Evolutionary conservation across 768 basidiomycete genomes (phyloP).

Genomic region (Auricularia auricula-judae): DNA sequence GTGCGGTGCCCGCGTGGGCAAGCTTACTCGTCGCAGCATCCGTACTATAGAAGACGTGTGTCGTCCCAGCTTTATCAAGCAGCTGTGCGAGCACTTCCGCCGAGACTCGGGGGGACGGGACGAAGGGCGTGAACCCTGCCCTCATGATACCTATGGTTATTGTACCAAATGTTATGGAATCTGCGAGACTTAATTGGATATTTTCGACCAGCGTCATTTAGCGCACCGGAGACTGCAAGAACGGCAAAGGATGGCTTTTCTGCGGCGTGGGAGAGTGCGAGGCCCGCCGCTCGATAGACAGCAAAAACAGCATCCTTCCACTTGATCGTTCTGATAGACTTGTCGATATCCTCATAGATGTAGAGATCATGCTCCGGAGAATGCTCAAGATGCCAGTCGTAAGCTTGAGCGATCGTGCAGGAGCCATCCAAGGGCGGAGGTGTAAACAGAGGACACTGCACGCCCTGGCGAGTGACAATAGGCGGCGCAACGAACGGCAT

Average conservation of each 20-base stretch:
- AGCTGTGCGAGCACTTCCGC: conserved; percentile 36
- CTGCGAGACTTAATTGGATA: conserved; percentile 9
- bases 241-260: conserved; percentile 4
- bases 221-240: conserved; percentile 2
- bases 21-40: background rate
- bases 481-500: background rate
- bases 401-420: conserved; percentile 23
- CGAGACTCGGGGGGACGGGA: conserved; percentile 33
- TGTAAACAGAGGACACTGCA: conserved; percentile 21
- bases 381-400: conserved; percentile 19
- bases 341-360: background rate
- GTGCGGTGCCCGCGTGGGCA: background rate
- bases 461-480: conserved; percentile 11
- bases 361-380: conserved; percentile 22
- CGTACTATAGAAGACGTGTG: conserved; percentile 17
- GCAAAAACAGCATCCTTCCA: background rate
- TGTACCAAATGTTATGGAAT: conserved; percentile 15
- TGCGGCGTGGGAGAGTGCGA: background rate
- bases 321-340: background rate
- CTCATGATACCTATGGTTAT: conserved; percentile 7
- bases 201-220: conserved; percentile 5
- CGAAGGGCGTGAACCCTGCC: conserved; percentile 18
- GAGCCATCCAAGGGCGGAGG: conserved; percentile 24
- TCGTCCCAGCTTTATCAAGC: conserved; percentile 21
- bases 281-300: background rate